These are phyloP conservation scores for Fonsecaea pedrosoi DNA, from an alignment of 2,329 filamentous ascomycete species.

Conservation along the genomic window DNA sequence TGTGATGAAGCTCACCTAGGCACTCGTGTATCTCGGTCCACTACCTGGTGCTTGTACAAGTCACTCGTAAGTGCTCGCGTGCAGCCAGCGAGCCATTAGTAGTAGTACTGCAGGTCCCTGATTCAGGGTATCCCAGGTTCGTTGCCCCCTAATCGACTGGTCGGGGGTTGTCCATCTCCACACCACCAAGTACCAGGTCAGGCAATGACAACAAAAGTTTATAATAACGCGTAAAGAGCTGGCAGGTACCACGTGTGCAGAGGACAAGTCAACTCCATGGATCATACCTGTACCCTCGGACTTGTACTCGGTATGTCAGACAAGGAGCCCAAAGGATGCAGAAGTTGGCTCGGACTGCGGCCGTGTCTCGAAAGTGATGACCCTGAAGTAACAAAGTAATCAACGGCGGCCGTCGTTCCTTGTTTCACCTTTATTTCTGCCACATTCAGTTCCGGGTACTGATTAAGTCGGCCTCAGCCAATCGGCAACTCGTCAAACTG, in stretches of 20 bases:
- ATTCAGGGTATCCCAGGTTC: neutral
- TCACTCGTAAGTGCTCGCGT: neutral
- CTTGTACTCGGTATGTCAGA: neutral
- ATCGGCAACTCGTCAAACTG: conserved; percentile 23
- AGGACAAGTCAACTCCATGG: neutral
- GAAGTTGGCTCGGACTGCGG: conserved; percentile 1
- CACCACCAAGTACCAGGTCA: neutral
- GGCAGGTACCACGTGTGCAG: neutral
- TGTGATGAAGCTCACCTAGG: neutral
- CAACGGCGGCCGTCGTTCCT: conserved; percentile 4
- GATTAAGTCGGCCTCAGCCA: conserved; percentile 23
- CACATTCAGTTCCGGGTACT: conserved; percentile 13
- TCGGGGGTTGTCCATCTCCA: neutral
- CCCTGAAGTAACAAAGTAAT: conserved; percentile 11
- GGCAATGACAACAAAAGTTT: conserved; percentile 5
- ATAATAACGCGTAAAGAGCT: conserved; percentile 1
- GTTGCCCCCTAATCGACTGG: neutral
- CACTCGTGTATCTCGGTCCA: neutral
- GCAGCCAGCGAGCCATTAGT: neutral
- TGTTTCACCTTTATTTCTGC: conserved; percentile 36
- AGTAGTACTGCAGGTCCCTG: neutral
- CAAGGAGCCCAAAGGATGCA: neutral
- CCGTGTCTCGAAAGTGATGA: conserved; percentile 17
- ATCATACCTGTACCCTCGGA: neutral
- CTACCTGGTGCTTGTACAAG: too few relatives aligned